phyloP scores from a whole-genome alignment of 2,329 filamentous ascomycete genomes.

The Colletotrichum sp. region DNA sequence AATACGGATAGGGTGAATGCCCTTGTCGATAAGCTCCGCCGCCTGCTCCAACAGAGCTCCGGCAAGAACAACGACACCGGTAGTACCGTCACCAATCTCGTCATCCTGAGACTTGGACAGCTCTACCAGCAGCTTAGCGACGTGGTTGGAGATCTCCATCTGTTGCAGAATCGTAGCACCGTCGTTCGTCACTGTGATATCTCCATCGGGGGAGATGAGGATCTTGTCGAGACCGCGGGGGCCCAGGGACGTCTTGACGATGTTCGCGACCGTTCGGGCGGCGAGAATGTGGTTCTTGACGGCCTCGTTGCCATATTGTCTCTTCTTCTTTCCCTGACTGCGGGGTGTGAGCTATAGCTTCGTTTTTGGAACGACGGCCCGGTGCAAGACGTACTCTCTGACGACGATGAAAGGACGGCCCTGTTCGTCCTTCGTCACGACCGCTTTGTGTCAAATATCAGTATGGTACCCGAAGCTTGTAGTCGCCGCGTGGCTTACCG shows the following conservation, averaged over 20 bases:
- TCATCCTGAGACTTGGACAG: conserved; percentile 98
- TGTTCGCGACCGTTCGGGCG: conserved; percentile 93
- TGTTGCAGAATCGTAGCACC: conserved; percentile 95
- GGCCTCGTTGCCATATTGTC: conserved; percentile 94
- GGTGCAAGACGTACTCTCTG: conserved; percentile 75
- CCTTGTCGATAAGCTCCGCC: conserved; percentile 98
- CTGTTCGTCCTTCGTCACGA: conserved; percentile 94
- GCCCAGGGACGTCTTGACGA: conserved; percentile 96
- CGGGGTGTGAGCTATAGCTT: conserved; percentile 24
- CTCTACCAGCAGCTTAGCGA: conserved; percentile 95
- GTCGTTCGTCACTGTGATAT: conserved; percentile 99
- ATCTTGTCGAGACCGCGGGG: conserved; percentile 98
- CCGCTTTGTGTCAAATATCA: conserved; percentile 46
- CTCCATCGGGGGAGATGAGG: conserved; percentile 95
- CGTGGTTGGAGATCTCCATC: conserved; percentile 99
- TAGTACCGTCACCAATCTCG: conserved; percentile 98
- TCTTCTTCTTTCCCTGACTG: conserved; percentile 97
- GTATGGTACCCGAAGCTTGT: conserved; percentile 20
- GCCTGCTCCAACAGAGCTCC: conserved; percentile 96
- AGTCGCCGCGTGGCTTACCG: conserved; percentile 57
- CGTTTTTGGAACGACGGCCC: background rate
- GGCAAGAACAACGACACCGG: conserved; percentile 94
- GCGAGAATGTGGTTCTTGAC: conserved; percentile 98
- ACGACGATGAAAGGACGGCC: conserved; percentile 98
- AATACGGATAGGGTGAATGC: conserved; percentile 98